Base-by-base conservation (phyloP, 192 early-diverging fungal genomes). In the Rhizophagus prolifer region DNA sequence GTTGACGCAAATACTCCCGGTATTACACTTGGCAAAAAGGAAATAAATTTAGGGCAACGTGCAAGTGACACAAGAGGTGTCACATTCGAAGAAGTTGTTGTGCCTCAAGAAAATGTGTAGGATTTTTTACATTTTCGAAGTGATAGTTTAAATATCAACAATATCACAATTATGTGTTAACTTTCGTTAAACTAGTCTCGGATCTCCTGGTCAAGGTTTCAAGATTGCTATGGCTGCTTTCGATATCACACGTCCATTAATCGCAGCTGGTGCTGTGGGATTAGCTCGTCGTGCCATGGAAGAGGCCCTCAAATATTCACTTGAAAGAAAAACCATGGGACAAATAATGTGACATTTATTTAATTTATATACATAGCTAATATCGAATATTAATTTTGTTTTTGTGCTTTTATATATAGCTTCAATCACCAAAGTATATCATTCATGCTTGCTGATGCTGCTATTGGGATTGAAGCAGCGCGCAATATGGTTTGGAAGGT, bases 161-260 rank as follows among this genome's bases (percentile, higher is more conserved):
- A 41, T 41, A 54, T 1, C 2, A 9, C 8, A 71, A 54, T 9
- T 71, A 38, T 38, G 5, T 34, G 31, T 4, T 4, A 34, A 38
- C 54, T 71, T 30, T 26, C 25, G 12, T 38, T 36, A 2, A 65
- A 26, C 21, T 61, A 81, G 88, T 9, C 83, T 94, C 31, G 93
- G 92, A 28, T 82, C 80, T n/a, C 84, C 86, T 70, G 92, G 92
- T 44, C 82, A 93, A 78, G 96, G 96, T n/a, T 98, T 97, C 87
- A 94, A 95, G 85, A 95, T 97, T 84, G 95, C 95, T 54, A 98
- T 98, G 96, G 91, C 92, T 38, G 95, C 95, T 5, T 98, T 98
- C 82, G 95, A 98, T 79, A 94, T 92, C 76, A 97, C 95, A 19
- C 91, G 96, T 58, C 95, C 95, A 31, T 81, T 96, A 59, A 93